These are phyloP conservation scores for Lipomyces japonicus DNA, from an alignment of 805 yeast genomes.

Conservation along the genomic window DNA sequence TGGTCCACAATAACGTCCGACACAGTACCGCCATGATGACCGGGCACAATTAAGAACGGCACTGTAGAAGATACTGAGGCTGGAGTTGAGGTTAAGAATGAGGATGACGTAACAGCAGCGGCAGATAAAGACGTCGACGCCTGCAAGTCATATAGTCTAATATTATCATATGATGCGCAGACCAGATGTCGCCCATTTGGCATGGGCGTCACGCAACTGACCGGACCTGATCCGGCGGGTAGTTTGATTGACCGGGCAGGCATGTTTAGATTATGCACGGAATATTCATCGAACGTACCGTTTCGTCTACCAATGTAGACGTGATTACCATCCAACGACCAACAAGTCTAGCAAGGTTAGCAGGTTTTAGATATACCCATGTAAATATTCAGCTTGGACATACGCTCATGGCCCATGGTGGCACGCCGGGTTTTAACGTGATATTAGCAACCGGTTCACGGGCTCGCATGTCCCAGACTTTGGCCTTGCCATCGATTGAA, in stretches of 20 bases:
- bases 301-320: conserved; percentile 87
- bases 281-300: conserved; percentile 52
- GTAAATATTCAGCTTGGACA: not conserved
- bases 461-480: conserved; percentile 76
- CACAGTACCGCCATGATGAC: conserved; percentile 90
- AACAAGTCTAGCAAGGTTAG: conserved; percentile 52
- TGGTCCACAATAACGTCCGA: conserved; percentile 79
- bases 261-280: conserved; percentile 40
- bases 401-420: conserved; percentile 84
- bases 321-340: conserved; percentile 80
- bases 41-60: conserved; percentile 89
- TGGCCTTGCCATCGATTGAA: conserved; percentile 74
- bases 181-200: conserved; percentile 76
- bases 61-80: conserved; percentile 35
- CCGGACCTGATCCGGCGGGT: conserved; percentile 88
- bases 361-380: not conserved
- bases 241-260: conserved; percentile 62
- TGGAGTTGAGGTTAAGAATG: conserved; percentile 11
- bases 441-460: conserved; percentile 45
- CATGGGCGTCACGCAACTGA: conserved; percentile 71
- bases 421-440: conserved; percentile 58
- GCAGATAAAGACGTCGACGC: conserved; percentile 33
- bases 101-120: conserved; percentile 29
- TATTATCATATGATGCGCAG: conserved; percentile 88
- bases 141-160: conserved; percentile 74